These are phyloP conservation scores for Aureobasidium sp. DNA, from an alignment of 2,329 filamentous ascomycete species.

Conservation along the genomic window DNA sequence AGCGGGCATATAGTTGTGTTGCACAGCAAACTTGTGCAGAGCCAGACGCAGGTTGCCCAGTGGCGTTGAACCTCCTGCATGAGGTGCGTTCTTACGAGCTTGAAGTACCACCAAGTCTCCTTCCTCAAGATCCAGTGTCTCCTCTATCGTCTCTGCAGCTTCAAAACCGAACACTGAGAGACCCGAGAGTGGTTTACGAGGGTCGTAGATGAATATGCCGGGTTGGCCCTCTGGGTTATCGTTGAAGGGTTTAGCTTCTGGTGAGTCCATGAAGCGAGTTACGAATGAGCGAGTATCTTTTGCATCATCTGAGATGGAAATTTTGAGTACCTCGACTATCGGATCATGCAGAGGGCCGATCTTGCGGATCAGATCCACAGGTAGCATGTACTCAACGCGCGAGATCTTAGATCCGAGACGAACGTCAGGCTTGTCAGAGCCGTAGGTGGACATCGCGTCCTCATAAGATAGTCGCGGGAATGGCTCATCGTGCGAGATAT, in stretches of 20 bases:
- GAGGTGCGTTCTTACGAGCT: constrained; percentile 60
- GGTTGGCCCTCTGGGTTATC: constrained; percentile 71
- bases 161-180: constrained; percentile 73
- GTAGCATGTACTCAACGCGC: constrained; percentile 54
- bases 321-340: constrained; percentile 66
- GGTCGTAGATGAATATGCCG: constrained; percentile 69
- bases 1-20: constrained; percentile 49
- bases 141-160: constrained; percentile 52
- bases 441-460: constrained; percentile 71
- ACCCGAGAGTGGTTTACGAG: constrained; percentile 65
- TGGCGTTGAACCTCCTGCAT: constrained; percentile 64
- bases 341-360: constrained; percentile 64
- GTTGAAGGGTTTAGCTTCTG: constrained; percentile 51
- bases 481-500: constrained; percentile 34
- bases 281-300: constrained; percentile 56
- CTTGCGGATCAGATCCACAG: constrained; percentile 62
- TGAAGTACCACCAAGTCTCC: constrained; percentile 79
- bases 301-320: constrained; percentile 51
- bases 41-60: constrained; percentile 67
- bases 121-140: constrained; percentile 49
- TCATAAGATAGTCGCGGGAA: constrained; percentile 64
- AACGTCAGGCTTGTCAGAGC: constrained; percentile 87
- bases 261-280: constrained; percentile 61
- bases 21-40: constrained; percentile 62
- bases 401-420: constrained; percentile 62